Evolutionary conservation across 305 asterid species (phyloP), one percentile per base, ranked within the genome.

Genomic region (Fraxinus dipetala): DNA sequence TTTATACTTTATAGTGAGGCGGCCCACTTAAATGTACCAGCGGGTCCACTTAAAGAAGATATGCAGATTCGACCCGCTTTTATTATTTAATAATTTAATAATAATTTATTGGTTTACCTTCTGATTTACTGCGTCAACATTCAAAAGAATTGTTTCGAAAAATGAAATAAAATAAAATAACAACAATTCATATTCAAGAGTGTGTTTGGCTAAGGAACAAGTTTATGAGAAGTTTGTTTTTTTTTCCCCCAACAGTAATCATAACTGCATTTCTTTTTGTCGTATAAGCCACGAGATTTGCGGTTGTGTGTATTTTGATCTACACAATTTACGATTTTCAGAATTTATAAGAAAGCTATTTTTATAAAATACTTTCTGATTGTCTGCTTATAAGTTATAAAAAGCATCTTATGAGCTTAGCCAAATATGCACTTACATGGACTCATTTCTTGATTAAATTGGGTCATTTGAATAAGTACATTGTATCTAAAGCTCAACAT

Each of bases 31-130:
- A 38, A 78, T 51, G 48, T 74, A 18, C 24, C 1, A 4, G 8
- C 35, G 83, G 87, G 31, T 69, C 84, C 85, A 22, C 56, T 3
- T 51, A 30, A 76, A 76, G 65, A 56, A 56, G 26, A 79, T 73
- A 81, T 78, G 85, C 79, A 85, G 85, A 85, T 85, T 85, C 89
- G 82, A 89, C 79, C 83, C 76, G 72, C 76, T 72, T 72, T 31
- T 75, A 16, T 1, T 51, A 14, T 51, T 14, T 11, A 45, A 34
- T 38, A 40, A 61, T 36, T 81, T 76, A 82, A 76, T 77, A 76
- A 67, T 5, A 67, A 16, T 73, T 61, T 45, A 20, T 16, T 16
- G 14, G 75, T 36, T 36, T 36, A 26, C 35, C 72, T 28, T 43
- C 85, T 28, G 51, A 75, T 80, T 77, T 80, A 56, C 83, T 82